Evolutionary conservation across 2,329 filamentous ascomycete species (phyloP), one percentile per base, ranked within the genome.

Genomic region (Hymenoscyphus scutula): DNA sequence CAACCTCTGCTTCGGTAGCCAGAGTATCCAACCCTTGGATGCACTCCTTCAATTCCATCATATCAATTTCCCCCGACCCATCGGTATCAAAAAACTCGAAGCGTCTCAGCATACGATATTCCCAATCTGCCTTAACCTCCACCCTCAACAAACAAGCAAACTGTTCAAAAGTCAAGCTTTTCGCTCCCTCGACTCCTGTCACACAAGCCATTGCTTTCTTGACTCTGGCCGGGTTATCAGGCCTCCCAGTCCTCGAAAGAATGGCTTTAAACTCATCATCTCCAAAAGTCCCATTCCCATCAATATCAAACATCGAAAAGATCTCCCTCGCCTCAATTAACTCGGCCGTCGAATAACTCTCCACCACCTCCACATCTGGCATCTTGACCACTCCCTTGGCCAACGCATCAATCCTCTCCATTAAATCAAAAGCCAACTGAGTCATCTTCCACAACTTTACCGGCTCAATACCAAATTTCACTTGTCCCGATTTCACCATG

Each of bases 391-490:
- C 45, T n/a, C 56, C 62, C 15, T 45, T 58, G 6, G 58, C 62
- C 7, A 60, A 34, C 10, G 62, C 58, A 10, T 63, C 62, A 34
- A 63, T 63, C 2, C 61, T 51, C 38, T 63, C 61, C 27, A 63
- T 37, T 1, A 37, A 37, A 56, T 63, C 61, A 25, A 63, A 63
- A 25, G 62, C 62, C 17, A 54, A 48, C 27, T 63, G 58, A 17
- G 58, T 63, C 2, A 55, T 59, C 6, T 53, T 38, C 62, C 58
- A 63, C 8, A 63, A 54, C 54, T 60, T 60, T 25, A 57, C 56
- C 11, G 62, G 62, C 30, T 63, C 58, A 34, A 60, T 59, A 29
- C 62, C 58, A 25, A 63, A 63, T 32, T 63, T 63, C 23, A 63
- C 56, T 27, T 53, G 48, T 17, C 62, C 62, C 45, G 56, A 54